Conservation (phyloP, 2,329 filamentous ascomycete species). For the Fusarium neocosmosporiellum region DNA sequence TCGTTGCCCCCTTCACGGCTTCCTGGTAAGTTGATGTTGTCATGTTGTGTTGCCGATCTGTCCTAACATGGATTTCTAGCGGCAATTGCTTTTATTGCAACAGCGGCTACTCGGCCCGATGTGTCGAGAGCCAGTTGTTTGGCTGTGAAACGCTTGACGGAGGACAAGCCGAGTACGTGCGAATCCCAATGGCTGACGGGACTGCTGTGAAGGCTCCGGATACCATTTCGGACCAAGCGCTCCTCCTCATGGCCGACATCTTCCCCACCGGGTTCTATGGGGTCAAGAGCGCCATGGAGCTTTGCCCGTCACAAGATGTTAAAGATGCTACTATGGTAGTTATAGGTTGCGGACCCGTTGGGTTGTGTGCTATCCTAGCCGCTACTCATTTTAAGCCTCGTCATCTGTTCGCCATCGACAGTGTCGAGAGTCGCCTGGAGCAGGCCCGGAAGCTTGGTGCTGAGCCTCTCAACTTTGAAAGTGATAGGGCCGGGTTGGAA, state of each 20-base stretch:
- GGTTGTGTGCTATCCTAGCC: slow-evolving; percentile 84
- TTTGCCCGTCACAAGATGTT: slow-evolving; percentile 57
- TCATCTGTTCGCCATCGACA: slow-evolving; percentile 82
- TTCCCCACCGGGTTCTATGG: slow-evolving; percentile 91
- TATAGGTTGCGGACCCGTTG: slow-evolving; percentile 87
- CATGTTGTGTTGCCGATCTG: background rate
- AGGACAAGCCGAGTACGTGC: slow-evolving; percentile 84
- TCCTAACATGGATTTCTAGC: slow-evolving; percentile 31
- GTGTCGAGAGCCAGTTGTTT: slow-evolving; percentile 76
- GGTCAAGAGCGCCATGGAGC: slow-evolving; percentile 79
- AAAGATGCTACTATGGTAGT: slow-evolving; percentile 76
- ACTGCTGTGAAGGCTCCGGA: slow-evolving; percentile 79
- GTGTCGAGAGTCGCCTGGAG: slow-evolving; percentile 78
- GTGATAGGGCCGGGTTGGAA: slow-evolving; percentile 72
- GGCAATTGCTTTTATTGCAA: slow-evolving; percentile 87
- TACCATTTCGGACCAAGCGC: slow-evolving; percentile 75
- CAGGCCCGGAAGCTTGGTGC: slow-evolving; percentile 80
- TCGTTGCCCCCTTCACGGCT: slow-evolving; percentile 86
- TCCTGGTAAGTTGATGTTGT: slow-evolving; percentile 69
- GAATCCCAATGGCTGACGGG: slow-evolving; percentile 82
- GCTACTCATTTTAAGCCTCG: slow-evolving; percentile 81
- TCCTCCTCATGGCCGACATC: slow-evolving; percentile 93
- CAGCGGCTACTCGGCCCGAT: slow-evolving; percentile 80
- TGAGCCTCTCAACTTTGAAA: slow-evolving; percentile 83
- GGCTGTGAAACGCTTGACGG: slow-evolving; percentile 78